Base-by-base conservation (phyloP, 1,139 yeast species). In the Hyphopichia fennica region DNA sequence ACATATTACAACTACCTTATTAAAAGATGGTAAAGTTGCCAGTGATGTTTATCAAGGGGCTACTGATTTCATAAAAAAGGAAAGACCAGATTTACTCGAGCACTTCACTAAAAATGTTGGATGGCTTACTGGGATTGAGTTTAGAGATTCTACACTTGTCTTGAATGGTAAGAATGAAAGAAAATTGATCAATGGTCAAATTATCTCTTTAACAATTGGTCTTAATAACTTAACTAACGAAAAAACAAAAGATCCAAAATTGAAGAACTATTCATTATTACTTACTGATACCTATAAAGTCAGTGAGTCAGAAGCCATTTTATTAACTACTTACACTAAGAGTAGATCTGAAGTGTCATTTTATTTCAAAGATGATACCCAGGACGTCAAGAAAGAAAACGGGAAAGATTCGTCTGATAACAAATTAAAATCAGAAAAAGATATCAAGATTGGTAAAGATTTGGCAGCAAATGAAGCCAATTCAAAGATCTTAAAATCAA, bases 51-150 rank as follows among this genome's bases (percentile, higher is more conserved):
- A 87, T 62, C 72, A 72, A 40, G 81, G 83, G 14, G 82, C 89
- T 1, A 48, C 81, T 17, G 81, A 75, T 15, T 84, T 65, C 51
- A 77, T 91, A 49, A 71, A 75, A 49, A 71, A 75, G 41, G 67
- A 74, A 32, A 77, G 72, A 44, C 87, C 96, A 1, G 87, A 71
- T 10, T 71, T 91, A 53, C 83, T 74, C 27, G 57, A 69, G 30
- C 70, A 81, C 55, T 86, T 90, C 55, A 77, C 90, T 43, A 88
- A 87, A 57, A 90, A 87, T 56, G 79, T 87, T 50, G 99, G 99
- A 42, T 88, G 95, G 80, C 74, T 89, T 45, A 84, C 87, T 49
- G 99, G 99, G 44, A 79, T 93, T 51, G 97, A 90, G 58, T 89
- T 88, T 58, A 79, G 96, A 62, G 97, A 91, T 60, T 78, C 93